These are phyloP conservation scores for Euphorbia corollata DNA, from an alignment of 441 rosid genomes.

Conservation along the genomic window DNA sequence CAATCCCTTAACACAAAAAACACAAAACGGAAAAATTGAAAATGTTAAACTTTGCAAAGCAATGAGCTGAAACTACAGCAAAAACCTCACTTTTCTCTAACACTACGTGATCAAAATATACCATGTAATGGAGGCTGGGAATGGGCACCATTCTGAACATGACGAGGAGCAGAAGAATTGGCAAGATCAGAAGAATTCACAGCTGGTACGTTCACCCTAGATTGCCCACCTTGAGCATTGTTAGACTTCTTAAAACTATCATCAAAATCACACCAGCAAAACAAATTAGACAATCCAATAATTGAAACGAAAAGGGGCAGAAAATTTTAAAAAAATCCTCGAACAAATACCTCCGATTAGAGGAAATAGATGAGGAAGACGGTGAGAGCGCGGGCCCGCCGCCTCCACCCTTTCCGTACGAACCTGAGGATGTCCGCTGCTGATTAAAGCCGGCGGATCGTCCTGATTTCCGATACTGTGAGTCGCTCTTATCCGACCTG, in stretches of 20 bases:
- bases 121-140: conserved; percentile 54
- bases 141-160: conserved; percentile 53
- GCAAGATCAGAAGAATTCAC: conserved; percentile 38
- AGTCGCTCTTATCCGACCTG: conserved; percentile 70
- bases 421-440: conserved; percentile 62
- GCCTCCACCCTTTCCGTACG: conserved; percentile 64
- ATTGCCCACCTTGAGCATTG: conserved; percentile 71
- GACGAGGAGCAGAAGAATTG: conserved; percentile 33
- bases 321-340: background rate
- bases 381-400: conserved; percentile 63
- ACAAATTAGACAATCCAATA: background rate
- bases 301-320: background rate
- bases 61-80: background rate
- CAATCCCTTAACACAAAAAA: background rate
- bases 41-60: background rate
- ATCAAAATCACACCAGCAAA: background rate
- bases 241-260: conserved; percentile 58
- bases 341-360: conserved; percentile 41
- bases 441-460: conserved; percentile 71
- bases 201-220: conserved; percentile 48
- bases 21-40: background rate
- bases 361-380: conserved; percentile 33
- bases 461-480: conserved; percentile 55
- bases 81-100: background rate
- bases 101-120: conserved; percentile 23